Percentiles rank a stretch among this genome's conserved stretches.
Evolutionary conservation across 257 asterid species (phyloP).

Genomic region (Solanum appendiculatum): DNA sequence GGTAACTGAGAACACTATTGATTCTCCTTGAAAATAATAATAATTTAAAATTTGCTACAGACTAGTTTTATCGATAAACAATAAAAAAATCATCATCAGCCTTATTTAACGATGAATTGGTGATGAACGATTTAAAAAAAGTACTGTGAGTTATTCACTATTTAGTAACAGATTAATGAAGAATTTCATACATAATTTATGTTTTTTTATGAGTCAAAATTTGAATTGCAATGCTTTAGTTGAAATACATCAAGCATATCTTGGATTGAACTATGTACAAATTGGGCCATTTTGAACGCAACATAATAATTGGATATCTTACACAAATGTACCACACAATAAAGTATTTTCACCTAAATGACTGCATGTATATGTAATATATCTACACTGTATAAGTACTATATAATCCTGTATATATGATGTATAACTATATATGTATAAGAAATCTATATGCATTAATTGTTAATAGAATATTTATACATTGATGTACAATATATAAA

Average conservation of each 20-base stretch:
- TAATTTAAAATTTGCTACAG: no score
- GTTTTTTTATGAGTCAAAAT: not conserved
- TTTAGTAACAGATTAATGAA: not conserved
- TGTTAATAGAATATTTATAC: no score
- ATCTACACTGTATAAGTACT: no score
- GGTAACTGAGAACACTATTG: not conserved
- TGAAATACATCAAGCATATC: not conserved
- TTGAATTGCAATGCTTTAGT: not conserved
- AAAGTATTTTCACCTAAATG: no score
- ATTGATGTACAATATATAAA: no score
- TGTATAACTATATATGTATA: no score
- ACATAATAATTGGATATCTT: not conserved
- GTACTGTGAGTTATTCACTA: not conserved
- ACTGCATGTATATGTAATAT: no score
- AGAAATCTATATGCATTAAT: no score
- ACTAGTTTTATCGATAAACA: not conserved
- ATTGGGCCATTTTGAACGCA: not conserved
- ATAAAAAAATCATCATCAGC: not conserved
- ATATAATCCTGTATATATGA: no score
- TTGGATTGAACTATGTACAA: not conserved
- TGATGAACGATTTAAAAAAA: not conserved
- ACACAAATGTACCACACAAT: not conserved
- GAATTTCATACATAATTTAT: not conserved
- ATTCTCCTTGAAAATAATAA: not conserved
- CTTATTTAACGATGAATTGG: not conserved